These are phyloP conservation scores for Xylariales sp. DNA, from an alignment of 2,329 filamentous ascomycete species.

Conservation along the genomic window DNA sequence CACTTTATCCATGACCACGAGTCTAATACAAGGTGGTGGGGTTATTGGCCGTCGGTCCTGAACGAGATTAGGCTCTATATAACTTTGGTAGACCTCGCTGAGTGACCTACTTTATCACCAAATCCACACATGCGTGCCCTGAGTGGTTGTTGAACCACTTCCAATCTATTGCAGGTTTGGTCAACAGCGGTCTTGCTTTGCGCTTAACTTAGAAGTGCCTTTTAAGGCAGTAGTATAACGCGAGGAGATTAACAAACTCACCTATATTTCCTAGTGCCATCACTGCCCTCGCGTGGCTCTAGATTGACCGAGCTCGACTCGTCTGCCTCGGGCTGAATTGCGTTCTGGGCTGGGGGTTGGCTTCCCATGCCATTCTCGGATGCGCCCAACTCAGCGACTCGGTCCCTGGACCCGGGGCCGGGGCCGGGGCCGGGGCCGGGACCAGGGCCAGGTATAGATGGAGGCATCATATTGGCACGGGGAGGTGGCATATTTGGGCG, in stretches of 20 bases:
- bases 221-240: background rate
- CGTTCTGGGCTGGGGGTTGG: constrained; percentile 38
- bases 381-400: constrained; percentile 41
- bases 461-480: constrained; percentile 47
- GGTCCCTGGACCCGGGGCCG: constrained; percentile 45
- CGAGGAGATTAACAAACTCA: constrained; percentile 33
- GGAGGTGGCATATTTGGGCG: constrained; percentile 49
- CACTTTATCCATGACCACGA: constrained; percentile 79
- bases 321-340: constrained; percentile 44
- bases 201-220: constrained; percentile 11
- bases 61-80: constrained; percentile 29
- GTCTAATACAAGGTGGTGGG: constrained; percentile 88
- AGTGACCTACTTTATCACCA: constrained; percentile 83
- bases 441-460: constrained; percentile 45
- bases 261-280: constrained; percentile 48
- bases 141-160: constrained; percentile 89
- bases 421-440: constrained; percentile 43
- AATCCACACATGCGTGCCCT: constrained; percentile 98
- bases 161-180: constrained; percentile 62
- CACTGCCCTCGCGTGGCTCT: constrained; percentile 46
- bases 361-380: constrained; percentile 45
- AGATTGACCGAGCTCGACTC: constrained; percentile 38
- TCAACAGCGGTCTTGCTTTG: constrained; percentile 37
- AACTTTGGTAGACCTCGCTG: constrained; percentile 24
- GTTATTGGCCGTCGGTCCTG: constrained; percentile 96